Conservation (phyloP, 768 basidiomycete species). For the Boletus rubescentipes region DNA sequence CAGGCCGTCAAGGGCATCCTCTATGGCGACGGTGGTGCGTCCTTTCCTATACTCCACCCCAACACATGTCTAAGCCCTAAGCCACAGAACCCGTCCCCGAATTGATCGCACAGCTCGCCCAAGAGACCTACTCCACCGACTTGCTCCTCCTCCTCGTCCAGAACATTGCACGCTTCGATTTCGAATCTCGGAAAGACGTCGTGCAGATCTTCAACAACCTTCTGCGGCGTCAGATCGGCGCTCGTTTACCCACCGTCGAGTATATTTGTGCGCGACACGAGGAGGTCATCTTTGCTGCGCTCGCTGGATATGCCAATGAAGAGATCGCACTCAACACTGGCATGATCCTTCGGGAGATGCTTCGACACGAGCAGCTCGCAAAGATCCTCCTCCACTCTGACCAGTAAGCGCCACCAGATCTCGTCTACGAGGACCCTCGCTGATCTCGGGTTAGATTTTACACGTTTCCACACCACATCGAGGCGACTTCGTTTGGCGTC, state of each 20-base stretch:
- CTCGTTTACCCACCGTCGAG: conserved; percentile 95
- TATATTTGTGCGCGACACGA: conserved; percentile 78
- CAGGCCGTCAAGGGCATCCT: conserved; percentile 88
- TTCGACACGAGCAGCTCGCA: conserved; percentile 86
- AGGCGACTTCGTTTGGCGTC: conserved; percentile 96
- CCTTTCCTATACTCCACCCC: conserved; percentile 2
- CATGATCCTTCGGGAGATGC: conserved; percentile 97
- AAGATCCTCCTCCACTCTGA: conserved; percentile 92
- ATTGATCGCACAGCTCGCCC: conserved; percentile 89
- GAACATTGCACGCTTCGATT: conserved; percentile 86
- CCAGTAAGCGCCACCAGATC: conserved; percentile 62
- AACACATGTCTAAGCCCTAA: conserved; percentile 1
- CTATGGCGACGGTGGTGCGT: conserved; percentile 83
- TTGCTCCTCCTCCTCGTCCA: conserved; percentile 78
- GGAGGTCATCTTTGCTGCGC: conserved; percentile 75
- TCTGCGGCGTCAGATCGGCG: conserved; percentile 86
- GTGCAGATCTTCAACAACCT: conserved; percentile 90
- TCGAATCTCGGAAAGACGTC: conserved; percentile 87
- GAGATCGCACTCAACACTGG: conserved; percentile 97
- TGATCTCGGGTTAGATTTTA: conserved; percentile 69
- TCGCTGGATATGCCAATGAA: conserved; percentile 93
- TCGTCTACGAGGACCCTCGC: neutral
- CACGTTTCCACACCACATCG: conserved; percentile 94
- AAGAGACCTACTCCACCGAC: conserved; percentile 93
- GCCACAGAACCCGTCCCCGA: conserved; percentile 79